Percentiles rank a stretch among this genome's conserved stretches.
These are phyloP conservation scores for Aurifilum marmelostoma DNA, from an alignment of 2,329 filamentous ascomycete species.

Conservation along the genomic window DNA sequence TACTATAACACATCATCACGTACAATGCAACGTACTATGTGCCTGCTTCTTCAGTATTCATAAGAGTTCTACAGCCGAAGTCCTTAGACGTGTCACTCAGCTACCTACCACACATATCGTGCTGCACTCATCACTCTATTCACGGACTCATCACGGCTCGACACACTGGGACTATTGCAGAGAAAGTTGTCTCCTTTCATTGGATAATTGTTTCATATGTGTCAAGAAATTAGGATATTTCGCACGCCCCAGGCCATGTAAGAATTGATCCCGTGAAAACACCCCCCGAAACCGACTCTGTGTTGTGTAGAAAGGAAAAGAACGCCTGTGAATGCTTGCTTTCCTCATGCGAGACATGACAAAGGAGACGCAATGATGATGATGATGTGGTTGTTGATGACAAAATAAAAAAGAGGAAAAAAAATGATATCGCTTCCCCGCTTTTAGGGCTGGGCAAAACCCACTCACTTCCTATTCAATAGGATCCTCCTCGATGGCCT, in stretches of 20 bases:
- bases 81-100: neutral
- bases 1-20: neutral
- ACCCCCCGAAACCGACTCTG: neutral
- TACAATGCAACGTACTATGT: too few relatives aligned
- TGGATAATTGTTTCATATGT: conserved; percentile 3
- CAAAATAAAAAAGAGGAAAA: too few relatives aligned
- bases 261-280: neutral
- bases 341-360: conserved; percentile 14
- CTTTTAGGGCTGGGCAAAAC: neutral
- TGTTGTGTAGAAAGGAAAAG: conserved; percentile 10
- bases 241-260: conserved; percentile 6
- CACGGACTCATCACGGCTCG: neutral
- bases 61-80: too few relatives aligned
- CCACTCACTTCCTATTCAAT: conserved; percentile 38
- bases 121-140: neutral
- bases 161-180: neutral
- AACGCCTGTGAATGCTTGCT: conserved; percentile 27
- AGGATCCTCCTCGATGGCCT: conserved; percentile 57
- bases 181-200: neutral
- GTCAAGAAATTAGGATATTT: conserved; percentile 19
- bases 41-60: too few relatives aligned
- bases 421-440: neutral
- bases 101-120: neutral
- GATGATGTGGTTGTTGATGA: conserved; percentile 16
- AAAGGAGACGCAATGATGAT: conserved; percentile 24